These are phyloP conservation scores for Phytophthora pluvialis DNA, from an alignment of 352 stramenopile genomes.

Conservation along the genomic window DNA sequence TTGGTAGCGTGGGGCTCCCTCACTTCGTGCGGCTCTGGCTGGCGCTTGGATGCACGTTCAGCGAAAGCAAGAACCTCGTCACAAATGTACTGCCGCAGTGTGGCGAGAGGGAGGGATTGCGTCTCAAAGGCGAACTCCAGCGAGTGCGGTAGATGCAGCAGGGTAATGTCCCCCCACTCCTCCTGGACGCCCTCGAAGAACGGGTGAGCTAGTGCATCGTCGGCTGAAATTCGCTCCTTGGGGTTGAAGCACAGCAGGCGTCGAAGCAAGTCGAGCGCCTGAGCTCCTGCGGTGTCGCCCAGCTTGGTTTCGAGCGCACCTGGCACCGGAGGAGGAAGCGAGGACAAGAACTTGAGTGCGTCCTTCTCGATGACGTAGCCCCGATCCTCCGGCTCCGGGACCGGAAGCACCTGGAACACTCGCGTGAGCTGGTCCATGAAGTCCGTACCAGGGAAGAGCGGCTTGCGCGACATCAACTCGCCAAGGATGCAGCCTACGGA, in stretches of 20 bases:
- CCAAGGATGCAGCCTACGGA: slow-evolving; percentile 94
- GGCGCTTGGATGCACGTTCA: slow-evolving; percentile 24
- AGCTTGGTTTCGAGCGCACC: slow-evolving; percentile 68
- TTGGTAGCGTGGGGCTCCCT: slow-evolving; percentile 26
- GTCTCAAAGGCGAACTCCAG: slow-evolving; percentile 87
- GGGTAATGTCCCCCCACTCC: slow-evolving; percentile 78
- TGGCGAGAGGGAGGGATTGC: slow-evolving; percentile 73
- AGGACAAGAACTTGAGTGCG: slow-evolving; percentile 86
- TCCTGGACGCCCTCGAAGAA: slow-evolving; percentile 92
- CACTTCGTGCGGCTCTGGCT: slow-evolving; percentile 31
- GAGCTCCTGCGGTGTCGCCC: slow-evolving; percentile 48
- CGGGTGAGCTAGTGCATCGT: slow-evolving; percentile 87
- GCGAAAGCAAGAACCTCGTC: slow-evolving; percentile 76
- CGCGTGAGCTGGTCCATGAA: slow-evolving; percentile 89
- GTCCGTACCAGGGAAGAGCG: slow-evolving; percentile 79
- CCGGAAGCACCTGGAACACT: slow-evolving; percentile 78
- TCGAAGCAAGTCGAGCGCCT: slow-evolving; percentile 84
- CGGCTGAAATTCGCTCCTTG: slow-evolving; percentile 88
- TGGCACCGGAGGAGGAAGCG: slow-evolving; percentile 53
- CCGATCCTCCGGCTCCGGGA: slow-evolving; percentile 65
- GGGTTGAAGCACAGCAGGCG: slow-evolving; percentile 93
- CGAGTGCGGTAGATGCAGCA: slow-evolving; percentile 70
- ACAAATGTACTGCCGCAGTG: slow-evolving; percentile 81
- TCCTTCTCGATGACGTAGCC: slow-evolving; percentile 85
- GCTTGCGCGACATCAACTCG: slow-evolving; percentile 84